Evolutionary conservation across 805 yeast species (phyloP).

Genomic region (Sugiyamaella boreocaroliniensis): DNA sequence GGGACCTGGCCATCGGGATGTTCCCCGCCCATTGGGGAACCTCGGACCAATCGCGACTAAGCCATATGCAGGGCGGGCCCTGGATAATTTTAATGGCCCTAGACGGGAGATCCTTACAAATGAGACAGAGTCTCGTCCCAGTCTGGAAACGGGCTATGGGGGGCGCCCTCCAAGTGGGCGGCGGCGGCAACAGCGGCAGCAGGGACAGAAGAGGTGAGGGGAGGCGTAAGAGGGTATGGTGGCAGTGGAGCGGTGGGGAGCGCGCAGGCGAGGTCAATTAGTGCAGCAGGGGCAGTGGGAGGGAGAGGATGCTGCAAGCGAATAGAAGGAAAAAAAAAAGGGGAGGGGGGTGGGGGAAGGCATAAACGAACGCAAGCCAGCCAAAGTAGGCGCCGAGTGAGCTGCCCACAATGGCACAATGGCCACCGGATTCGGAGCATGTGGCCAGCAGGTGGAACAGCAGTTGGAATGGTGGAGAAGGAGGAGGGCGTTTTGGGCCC

Average conservation of each 20-base stretch:
- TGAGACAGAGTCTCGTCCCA: background rate
- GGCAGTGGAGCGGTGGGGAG: no score
- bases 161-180: background rate
- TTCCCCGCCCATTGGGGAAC: no score
- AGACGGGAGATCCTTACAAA: background rate
- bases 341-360: no score
- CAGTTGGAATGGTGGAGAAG: no score
- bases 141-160: background rate
- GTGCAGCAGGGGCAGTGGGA: background rate
- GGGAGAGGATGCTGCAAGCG: no score
- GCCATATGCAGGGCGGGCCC: background rate
- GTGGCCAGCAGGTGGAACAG: no score
- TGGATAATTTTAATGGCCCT: background rate
- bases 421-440: background rate
- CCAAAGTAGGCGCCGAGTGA: no score
- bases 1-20: no score
- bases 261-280: background rate
- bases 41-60: background rate
- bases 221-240: no score
- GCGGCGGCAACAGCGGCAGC: background rate
- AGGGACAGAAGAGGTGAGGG: no score
- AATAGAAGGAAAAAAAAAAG: no score
- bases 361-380: background rate
- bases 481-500: no score
- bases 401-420: background rate